Percentiles rank a stretch among this genome's conserved stretches.
phyloP scores from a whole-genome alignment of 805 yeast genomes.

The Monosporozyma yasuniensis region DNA sequence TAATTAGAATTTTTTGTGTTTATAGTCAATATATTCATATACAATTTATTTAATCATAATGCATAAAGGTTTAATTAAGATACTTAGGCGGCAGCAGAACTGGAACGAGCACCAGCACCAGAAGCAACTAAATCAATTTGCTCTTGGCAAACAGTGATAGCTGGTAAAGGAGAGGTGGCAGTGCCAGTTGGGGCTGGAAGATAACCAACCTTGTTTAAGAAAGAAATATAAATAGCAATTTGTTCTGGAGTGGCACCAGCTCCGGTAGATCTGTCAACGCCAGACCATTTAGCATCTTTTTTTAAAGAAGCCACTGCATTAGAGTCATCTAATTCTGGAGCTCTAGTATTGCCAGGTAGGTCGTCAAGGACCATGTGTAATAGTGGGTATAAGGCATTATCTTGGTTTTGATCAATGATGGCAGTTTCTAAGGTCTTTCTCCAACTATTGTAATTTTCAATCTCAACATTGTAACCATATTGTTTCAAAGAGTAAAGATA shows the following conservation, averaged over 20 bases:
- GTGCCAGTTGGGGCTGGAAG: slow-evolving; percentile 49
- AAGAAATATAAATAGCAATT: slow-evolving; percentile 70
- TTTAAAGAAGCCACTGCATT: slow-evolving; percentile 68
- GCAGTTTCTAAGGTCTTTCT: slow-evolving; percentile 61
- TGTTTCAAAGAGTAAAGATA: slow-evolving; percentile 55
- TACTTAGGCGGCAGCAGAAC: slow-evolving; percentile 37
- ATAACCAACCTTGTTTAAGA: slow-evolving; percentile 72
- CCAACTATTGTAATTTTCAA: slow-evolving; percentile 72
- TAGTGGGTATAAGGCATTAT: slow-evolving; percentile 85
- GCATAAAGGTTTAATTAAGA: neutral
- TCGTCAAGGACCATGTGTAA: slow-evolving; percentile 90
- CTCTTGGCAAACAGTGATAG: slow-evolving; percentile 44
- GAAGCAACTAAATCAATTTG: slow-evolving; percentile 48
- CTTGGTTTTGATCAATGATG: slow-evolving; percentile 65
- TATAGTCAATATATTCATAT: neutral
- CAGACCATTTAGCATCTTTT: slow-evolving; percentile 54
- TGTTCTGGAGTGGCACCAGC: slow-evolving; percentile 61
- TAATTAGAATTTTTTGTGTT: slow-evolving; percentile 38
- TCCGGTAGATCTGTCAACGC: slow-evolving; percentile 59
- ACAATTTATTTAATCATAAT: neutral
- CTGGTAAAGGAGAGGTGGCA: slow-evolving; percentile 45
- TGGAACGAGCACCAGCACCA: slow-evolving; percentile 71
- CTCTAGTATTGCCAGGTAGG: slow-evolving; percentile 82
- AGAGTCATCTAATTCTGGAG: slow-evolving; percentile 87
- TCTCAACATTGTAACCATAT: slow-evolving; percentile 64